These are phyloP conservation scores for Candida odintsovae DNA, from an alignment of 805 yeast genomes.

Conservation along the genomic window DNA sequence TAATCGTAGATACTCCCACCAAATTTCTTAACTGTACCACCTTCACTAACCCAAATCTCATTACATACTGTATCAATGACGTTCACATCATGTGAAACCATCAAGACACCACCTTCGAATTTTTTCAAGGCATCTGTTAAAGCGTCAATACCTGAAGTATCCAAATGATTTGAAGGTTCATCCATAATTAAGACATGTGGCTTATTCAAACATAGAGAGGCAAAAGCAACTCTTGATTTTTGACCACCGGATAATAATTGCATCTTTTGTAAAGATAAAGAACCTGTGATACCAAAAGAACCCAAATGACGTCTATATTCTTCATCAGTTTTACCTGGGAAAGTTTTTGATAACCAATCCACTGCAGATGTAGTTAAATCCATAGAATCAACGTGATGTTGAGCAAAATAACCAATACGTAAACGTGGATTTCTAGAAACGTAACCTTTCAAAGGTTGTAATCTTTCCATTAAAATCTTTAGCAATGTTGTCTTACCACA, in stretches of 20 bases:
- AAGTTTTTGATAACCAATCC: slow-evolving; percentile 84
- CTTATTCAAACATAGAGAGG: slow-evolving; percentile 81
- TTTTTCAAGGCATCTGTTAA: slow-evolving; percentile 80
- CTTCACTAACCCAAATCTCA: slow-evolving; percentile 94
- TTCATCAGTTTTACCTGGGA: slow-evolving; percentile 93
- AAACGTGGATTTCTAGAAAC: slow-evolving; percentile 78
- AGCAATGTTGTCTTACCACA: slow-evolving; percentile 97
- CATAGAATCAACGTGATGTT: slow-evolving; percentile 98
- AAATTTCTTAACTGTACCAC: slow-evolving; percentile 72
- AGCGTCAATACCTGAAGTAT: slow-evolving; percentile 97
- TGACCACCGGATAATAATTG: slow-evolving; percentile 93
- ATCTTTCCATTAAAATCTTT: slow-evolving; percentile 75
- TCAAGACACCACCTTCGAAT: slow-evolving; percentile 92
- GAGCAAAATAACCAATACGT: slow-evolving; percentile 95
- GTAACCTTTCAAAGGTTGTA: slow-evolving; percentile 70
- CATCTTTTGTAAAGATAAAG: slow-evolving; percentile 89
- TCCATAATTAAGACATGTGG: slow-evolving; percentile 92
- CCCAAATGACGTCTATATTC: slow-evolving; percentile 96
- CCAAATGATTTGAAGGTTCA: slow-evolving; percentile 98
- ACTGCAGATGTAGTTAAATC: slow-evolving; percentile 82
- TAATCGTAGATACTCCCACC: slow-evolving; percentile 82
- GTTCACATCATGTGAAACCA: slow-evolving; percentile 97
- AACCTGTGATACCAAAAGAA: slow-evolving; percentile 94
- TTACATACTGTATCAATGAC: slow-evolving; percentile 85
- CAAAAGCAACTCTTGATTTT: slow-evolving; percentile 96